Percentiles rank a stretch among this genome's conserved stretches.
These are phyloP conservation scores for Avena atlantica DNA, from an alignment of 176 grass and related monocot species.

Conservation along the genomic window DNA sequence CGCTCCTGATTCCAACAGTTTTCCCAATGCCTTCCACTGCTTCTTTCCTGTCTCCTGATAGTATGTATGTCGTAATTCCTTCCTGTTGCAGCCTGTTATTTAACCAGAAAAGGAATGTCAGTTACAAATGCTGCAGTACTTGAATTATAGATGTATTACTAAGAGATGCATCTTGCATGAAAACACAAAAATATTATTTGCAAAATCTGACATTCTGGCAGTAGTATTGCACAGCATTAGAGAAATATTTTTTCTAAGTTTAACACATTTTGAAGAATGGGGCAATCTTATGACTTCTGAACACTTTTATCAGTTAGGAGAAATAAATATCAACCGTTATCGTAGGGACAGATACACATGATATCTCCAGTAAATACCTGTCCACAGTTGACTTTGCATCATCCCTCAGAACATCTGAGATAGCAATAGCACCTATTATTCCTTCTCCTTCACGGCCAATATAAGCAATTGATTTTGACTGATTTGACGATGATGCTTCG, in stretches of 20 bases:
- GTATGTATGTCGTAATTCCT: slow-evolving; percentile 64
- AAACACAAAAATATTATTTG: slow-evolving; percentile 7
- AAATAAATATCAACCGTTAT: slow-evolving; percentile 26
- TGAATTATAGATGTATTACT: slow-evolving; percentile 23
- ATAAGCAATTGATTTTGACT: slow-evolving; percentile 88
- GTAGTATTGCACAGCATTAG: slow-evolving; percentile 8
- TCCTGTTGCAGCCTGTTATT: slow-evolving; percentile 67
- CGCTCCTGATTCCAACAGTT: slow-evolving; percentile 69
- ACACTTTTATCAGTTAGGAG: neutral
- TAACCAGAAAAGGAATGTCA: slow-evolving; percentile 43
- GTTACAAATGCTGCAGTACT: slow-evolving; percentile 15
- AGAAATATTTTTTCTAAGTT: neutral
- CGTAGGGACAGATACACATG: slow-evolving; percentile 16
- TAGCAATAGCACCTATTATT: slow-evolving; percentile 86
- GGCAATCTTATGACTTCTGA: neutral
- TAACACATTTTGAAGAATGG: neutral
- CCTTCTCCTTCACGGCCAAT: slow-evolving; percentile 90
- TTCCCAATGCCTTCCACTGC: slow-evolving; percentile 78
- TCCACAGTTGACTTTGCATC: slow-evolving; percentile 76
- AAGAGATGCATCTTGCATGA: slow-evolving; percentile 24
- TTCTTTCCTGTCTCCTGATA: slow-evolving; percentile 93
- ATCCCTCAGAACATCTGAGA: slow-evolving; percentile 87
- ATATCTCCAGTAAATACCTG: slow-evolving; percentile 59
- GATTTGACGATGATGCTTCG: slow-evolving; percentile 58
- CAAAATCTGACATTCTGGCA: slow-evolving; percentile 25